Percentiles rank a stretch among this genome's conserved stretches.
phyloP scores from a whole-genome alignment of 176 grass and related monocot genomes.

The Eragrostis curvula region DNA sequence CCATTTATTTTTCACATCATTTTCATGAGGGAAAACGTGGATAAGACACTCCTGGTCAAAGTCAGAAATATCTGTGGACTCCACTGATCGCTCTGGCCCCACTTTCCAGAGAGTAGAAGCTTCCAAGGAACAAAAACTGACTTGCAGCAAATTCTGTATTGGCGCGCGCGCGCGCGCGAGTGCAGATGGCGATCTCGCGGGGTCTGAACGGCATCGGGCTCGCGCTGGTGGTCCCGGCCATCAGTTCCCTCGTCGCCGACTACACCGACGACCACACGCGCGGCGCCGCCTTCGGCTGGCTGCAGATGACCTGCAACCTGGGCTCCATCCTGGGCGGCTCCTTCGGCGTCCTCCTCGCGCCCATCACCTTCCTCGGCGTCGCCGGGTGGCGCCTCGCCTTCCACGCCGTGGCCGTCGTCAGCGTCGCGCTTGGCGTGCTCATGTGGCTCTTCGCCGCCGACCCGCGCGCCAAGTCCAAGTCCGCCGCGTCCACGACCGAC shows the following conservation, averaged over 20 bases:
- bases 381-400: slow-evolving; percentile 80
- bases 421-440: slow-evolving; percentile 48
- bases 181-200: slow-evolving; percentile 80
- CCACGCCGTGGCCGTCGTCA: slow-evolving; percentile 58
- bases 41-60: no score
- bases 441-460: slow-evolving; percentile 67
- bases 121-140: no score
- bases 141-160: no score
- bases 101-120: no score
- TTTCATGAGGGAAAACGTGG: no score
- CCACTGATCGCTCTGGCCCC: no score
- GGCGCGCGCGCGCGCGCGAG: no score
- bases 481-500: neutral
- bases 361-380: slow-evolving; percentile 63
- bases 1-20: neutral
- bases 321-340: slow-evolving; percentile 71
- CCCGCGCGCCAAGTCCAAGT: slow-evolving; percentile 47
- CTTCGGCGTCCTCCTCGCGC: slow-evolving; percentile 66
- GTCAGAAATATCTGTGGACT: no score
- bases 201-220: slow-evolving; percentile 76
- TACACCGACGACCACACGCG: slow-evolving; percentile 71
- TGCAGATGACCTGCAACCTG: slow-evolving; percentile 64
- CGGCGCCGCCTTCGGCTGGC: slow-evolving; percentile 74
- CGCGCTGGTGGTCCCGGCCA: slow-evolving; percentile 66
- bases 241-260: slow-evolving; percentile 78